These are phyloP conservation scores for Aspergillus ochraceoroseus DNA, from an alignment of 2,329 filamentous ascomycete species.

Conservation along the genomic window DNA sequence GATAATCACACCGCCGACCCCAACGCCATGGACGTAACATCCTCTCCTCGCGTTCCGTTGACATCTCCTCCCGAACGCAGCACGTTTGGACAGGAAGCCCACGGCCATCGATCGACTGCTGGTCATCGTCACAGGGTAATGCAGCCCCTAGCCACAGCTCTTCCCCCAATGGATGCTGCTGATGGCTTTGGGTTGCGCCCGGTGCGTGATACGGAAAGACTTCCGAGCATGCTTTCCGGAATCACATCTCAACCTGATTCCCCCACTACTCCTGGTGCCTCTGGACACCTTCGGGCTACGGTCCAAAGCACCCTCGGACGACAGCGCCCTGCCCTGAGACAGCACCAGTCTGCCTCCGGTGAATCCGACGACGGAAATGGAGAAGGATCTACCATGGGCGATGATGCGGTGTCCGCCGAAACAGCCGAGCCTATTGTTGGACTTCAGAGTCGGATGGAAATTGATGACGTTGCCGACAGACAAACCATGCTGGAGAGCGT, in stretches of 20 bases:
- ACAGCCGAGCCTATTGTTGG: conserved; percentile 67
- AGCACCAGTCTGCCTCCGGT: conserved; percentile 79
- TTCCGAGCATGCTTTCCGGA: conserved; percentile 75
- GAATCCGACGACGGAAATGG: conserved; percentile 82
- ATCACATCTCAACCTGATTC: conserved; percentile 86
- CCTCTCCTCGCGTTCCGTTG: conserved; percentile 59
- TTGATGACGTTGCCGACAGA: conserved; percentile 80
- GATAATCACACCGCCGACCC: conserved; percentile 47
- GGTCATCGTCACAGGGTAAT: conserved; percentile 52
- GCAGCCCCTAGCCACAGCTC: conserved; percentile 63
- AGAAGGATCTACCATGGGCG: conserved; percentile 73
- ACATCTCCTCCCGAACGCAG: conserved; percentile 68
- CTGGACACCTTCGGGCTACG: conserved; percentile 55
- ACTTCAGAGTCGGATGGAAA: conserved; percentile 74
- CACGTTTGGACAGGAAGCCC: conserved; percentile 55
- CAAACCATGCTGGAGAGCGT: conserved; percentile 70
- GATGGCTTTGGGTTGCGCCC: conserved; percentile 71
- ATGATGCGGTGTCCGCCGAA: conserved; percentile 50
- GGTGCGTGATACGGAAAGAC: conserved; percentile 73
- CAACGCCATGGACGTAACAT: conserved; percentile 56
- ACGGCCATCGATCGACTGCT: conserved; percentile 47
- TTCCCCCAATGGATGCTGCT: conserved; percentile 62
- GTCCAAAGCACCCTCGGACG: conserved; percentile 55
- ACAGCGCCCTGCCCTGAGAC: conserved; percentile 77
- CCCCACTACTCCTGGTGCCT: conserved; percentile 75